These are phyloP conservation scores for Przewalskia tangutica DNA, from an alignment of 257 asterid genomes.

Conservation along the genomic window DNA sequence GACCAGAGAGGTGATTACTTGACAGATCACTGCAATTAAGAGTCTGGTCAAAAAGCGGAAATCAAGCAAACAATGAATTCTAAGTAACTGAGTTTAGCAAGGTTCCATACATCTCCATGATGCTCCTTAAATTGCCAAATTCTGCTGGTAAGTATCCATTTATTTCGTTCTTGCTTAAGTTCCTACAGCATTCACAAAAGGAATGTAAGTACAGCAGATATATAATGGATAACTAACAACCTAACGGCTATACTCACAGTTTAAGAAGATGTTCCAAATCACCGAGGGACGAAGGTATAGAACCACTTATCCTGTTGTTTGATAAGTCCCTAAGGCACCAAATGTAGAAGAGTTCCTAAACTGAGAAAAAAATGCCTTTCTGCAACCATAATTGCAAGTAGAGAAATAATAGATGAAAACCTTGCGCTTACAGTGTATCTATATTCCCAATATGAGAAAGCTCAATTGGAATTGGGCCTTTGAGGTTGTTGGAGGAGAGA, in stretches of 20 bases:
- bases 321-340: constrained; percentile 65
- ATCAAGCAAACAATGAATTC: not conserved
- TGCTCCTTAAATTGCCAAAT: constrained; percentile 84
- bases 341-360: not conserved
- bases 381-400: not conserved
- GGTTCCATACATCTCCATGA: constrained; percentile 76
- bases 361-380: not conserved
- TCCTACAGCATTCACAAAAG: constrained; percentile 29
- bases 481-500: constrained; percentile 62
- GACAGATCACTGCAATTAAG: constrained; percentile 69
- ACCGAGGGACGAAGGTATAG: constrained; percentile 78
- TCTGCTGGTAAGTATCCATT: constrained; percentile 72
- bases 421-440: constrained; percentile 72
- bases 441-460: constrained; percentile 85
- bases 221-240: not conserved
- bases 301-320: constrained; percentile 57
- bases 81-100: not conserved
- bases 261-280: constrained; percentile 96
- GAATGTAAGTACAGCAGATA: not conserved
- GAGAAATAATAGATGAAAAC: not conserved
- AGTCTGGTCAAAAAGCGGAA: not conserved
- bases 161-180: constrained; percentile 65
- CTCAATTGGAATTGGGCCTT: constrained; percentile 85
- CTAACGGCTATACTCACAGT: constrained; percentile 40
- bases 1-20: constrained; percentile 69